Evolutionary conservation across 768 basidiomycete species (phyloP).

Genomic region (Suillus clintonianus): DNA sequence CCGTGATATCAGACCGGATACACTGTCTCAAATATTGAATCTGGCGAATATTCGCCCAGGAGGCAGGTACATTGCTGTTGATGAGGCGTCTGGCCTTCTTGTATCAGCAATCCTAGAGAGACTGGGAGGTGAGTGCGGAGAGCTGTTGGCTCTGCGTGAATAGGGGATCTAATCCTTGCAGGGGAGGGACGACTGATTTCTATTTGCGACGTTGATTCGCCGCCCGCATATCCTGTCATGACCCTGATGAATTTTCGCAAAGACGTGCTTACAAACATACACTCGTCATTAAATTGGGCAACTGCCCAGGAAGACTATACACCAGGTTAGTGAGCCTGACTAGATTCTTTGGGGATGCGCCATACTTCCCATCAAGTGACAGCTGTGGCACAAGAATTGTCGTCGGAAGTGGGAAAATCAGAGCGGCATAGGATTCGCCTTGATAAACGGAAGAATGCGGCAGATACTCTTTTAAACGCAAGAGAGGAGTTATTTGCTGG

Average conservation of each 20-base stretch:
- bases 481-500: constrained; percentile 84
- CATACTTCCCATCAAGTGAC: neutral
- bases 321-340: constrained; percentile 47
- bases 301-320: constrained; percentile 77
- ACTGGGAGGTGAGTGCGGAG: constrained; percentile 64
- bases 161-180: constrained; percentile 27
- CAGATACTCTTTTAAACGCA: constrained; percentile 58
- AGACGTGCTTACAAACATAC: constrained; percentile 48
- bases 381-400: neutral
- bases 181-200: constrained; percentile 81
- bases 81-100: constrained; percentile 88
- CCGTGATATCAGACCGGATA: constrained; percentile 83
- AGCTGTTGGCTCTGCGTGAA: neutral
- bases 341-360: neutral
- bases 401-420: constrained; percentile 33
- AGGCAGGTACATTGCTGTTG: constrained; percentile 85
- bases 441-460: constrained; percentile 75
- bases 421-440: constrained; percentile 72
- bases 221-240: constrained; percentile 87
- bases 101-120: constrained; percentile 85
- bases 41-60: constrained; percentile 83
- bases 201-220: constrained; percentile 88
- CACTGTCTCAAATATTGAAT: constrained; percentile 85
- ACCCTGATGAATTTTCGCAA: constrained; percentile 83
- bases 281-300: constrained; percentile 87